phyloP scores from a whole-genome alignment of 176 grass and related monocot genomes.

The Tuctoria greenei region DNA sequence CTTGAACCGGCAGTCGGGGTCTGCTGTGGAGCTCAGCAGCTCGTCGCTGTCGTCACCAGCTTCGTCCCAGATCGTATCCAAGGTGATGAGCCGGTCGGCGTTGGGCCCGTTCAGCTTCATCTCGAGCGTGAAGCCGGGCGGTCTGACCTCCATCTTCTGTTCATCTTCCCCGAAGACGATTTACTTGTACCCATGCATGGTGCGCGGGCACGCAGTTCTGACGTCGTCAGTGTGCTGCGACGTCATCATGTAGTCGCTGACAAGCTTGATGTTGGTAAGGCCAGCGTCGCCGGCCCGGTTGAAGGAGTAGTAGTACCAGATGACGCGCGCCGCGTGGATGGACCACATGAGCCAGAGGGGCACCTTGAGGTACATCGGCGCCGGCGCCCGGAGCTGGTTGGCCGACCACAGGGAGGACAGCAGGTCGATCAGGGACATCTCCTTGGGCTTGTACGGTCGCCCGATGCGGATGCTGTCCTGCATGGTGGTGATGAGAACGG shows the following conservation, averaged over 20 bases:
- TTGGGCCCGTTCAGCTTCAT: neutral
- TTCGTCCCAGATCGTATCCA: conserved; percentile 26
- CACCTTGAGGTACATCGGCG: neutral
- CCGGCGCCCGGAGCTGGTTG: neutral
- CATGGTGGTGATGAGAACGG: neutral
- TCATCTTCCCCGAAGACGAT: conserved; percentile 24
- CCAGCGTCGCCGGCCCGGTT: neutral
- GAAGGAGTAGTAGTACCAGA: neutral
- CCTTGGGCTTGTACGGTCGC: neutral
- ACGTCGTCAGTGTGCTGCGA: neutral
- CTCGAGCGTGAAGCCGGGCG: neutral
- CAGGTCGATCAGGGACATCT: conserved; percentile 9
- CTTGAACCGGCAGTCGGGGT: conserved; percentile 9
- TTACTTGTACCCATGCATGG: conserved; percentile 41
- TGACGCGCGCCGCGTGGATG: conserved; percentile 1
- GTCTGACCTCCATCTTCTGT: neutral
- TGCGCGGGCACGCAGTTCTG: neutral
- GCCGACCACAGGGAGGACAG: conserved; percentile 25
- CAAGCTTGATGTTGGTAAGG: conserved; percentile 4
- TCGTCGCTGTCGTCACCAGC: neutral
- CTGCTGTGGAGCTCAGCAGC: neutral
- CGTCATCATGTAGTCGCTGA: conserved; percentile 35
- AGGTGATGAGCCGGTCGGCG: neutral
- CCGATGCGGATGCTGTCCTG: neutral
- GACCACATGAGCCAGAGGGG: conserved; percentile 27